Percentiles rank a stretch among this genome's conserved stretches.
Evolutionary conservation across 2,329 filamentous ascomycete genomes (phyloP).

Genomic region (Penicillium thymicola): DNA sequence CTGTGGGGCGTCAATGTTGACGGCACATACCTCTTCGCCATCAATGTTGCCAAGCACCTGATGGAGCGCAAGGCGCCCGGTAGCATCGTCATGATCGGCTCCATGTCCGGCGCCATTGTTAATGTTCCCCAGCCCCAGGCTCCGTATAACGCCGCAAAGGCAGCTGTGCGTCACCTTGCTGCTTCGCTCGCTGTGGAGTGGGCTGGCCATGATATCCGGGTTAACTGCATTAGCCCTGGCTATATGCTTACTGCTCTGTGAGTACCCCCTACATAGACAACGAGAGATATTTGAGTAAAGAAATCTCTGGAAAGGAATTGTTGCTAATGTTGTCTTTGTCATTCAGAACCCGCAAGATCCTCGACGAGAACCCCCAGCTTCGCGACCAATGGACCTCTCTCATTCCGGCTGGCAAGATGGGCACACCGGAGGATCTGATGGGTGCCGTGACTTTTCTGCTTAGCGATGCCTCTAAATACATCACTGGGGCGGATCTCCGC

Average conservation of each 20-base stretch:
- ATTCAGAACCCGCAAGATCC: slow-evolving; percentile 80
- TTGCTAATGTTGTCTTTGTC: slow-evolving; percentile 1
- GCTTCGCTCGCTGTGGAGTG: slow-evolving; percentile 90
- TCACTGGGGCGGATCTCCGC: slow-evolving; percentile 71
- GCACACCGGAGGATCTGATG: slow-evolving; percentile 85
- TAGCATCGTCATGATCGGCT: slow-evolving; percentile 91
- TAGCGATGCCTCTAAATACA: slow-evolving; percentile 73
- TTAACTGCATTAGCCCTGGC: slow-evolving; percentile 92
- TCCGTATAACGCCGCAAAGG: slow-evolving; percentile 91
- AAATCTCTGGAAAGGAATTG: neutral
- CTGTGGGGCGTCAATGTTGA: slow-evolving; percentile 93
- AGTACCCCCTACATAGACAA: slow-evolving; percentile 35
- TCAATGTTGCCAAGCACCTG: slow-evolving; percentile 78
- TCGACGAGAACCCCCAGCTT: slow-evolving; percentile 87
- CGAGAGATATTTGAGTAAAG: neutral
- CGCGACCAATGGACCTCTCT: slow-evolving; percentile 87
- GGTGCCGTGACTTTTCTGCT: slow-evolving; percentile 84
- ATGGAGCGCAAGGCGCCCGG: slow-evolving; percentile 76
- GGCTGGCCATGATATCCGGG: slow-evolving; percentile 80
- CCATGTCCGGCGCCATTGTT: slow-evolving; percentile 91
- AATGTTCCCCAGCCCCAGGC: slow-evolving; percentile 93
- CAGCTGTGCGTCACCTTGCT: slow-evolving; percentile 83
- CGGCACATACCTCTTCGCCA: slow-evolving; percentile 86
- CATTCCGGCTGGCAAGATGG: slow-evolving; percentile 93
- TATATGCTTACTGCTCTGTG: slow-evolving; percentile 95